Evolutionary conservation across 2,329 filamentous ascomycete species (phyloP), one percentile per base, ranked within the genome.

Genomic region (Diaporthe ilicicola): DNA sequence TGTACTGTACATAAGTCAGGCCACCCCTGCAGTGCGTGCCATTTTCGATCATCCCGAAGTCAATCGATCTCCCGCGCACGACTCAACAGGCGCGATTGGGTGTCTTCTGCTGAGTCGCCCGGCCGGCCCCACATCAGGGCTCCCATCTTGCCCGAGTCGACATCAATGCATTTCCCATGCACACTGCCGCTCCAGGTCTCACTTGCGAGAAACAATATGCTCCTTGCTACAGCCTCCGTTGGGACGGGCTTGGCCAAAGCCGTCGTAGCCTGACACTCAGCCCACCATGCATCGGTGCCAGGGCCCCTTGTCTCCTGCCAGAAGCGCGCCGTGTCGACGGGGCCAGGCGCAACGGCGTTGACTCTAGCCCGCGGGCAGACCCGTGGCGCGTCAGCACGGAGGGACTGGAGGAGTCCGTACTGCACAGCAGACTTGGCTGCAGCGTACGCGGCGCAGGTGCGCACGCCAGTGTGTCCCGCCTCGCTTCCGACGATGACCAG

Each of bases 351-450:
- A 24, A 64, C 29, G 19, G 59, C 59, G 29, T 64, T 64, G 4
- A 64, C 59, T n/a, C 59, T 34, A 27, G 59, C 59, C 3, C 59
- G 59, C 15, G 44, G 7, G n/a, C 22, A 37, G 10, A 64, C 24
- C 7, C 59, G 42, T 19, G 59, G 59, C 1, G 44, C 59, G 37
- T 64, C 59, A 13, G 59, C 59, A 6, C 59, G 59, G 27, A 64
- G 59, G 8, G 59, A 64, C 29, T 64, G 59, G 19, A 64, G 15
- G 13, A 64, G 59, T 6, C 59, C 59, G 15, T 50, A 64, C n/a
- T 64, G 59, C 59, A 64, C 59, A 2, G 59, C 59, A 64, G 59
- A 64, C 13, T 64, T 64, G 42, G 59, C 44, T 24, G 59, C 59
- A 5, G 59, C 59, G 19, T 64, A 64, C 13, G 59, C 59, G 27